These are phyloP conservation scores for Aegilops umbellulata DNA, from an alignment of 176 grass and related monocot genomes.

Conservation along the genomic window DNA sequence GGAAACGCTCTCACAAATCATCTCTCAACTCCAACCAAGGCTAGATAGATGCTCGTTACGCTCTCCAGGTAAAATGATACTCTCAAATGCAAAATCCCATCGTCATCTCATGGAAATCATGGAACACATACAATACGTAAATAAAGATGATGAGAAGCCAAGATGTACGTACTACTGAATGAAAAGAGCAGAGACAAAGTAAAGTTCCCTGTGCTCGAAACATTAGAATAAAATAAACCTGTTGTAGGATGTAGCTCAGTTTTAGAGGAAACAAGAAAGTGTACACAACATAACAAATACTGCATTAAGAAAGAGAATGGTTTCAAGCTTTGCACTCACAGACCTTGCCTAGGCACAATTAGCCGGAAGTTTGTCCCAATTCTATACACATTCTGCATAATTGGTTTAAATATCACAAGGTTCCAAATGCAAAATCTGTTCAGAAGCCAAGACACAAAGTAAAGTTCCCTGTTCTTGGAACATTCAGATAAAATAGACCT, in stretches of 20 bases:
- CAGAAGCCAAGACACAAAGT: not conserved
- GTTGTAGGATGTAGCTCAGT: not conserved
- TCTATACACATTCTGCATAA: not conserved
- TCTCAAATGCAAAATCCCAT: not conserved
- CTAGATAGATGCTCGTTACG: not conserved
- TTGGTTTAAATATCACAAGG: not conserved
- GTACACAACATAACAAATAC: not conserved
- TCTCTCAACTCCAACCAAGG: not conserved
- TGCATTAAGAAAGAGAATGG: not conserved
- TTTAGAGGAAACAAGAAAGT: not conserved
- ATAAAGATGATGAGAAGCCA: not conserved
- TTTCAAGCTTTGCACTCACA: not conserved
- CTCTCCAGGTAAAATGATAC: not conserved
- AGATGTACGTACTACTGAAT: not conserved
- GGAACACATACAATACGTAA: not conserved
- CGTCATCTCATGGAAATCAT: not conserved
- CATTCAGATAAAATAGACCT: not conserved
- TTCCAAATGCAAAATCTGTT: not conserved
- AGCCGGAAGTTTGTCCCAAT: not conserved
- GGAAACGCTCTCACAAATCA: not conserved
- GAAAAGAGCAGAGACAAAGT: not conserved
- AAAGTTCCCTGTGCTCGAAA: not conserved
- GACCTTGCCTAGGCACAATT: not conserved
- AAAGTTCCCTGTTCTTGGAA: not conserved
- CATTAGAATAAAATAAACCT: not conserved